Evolutionary conservation across 2,329 filamentous ascomycete genomes (phyloP).

Genomic region (Mycogone perniciosa): DNA sequence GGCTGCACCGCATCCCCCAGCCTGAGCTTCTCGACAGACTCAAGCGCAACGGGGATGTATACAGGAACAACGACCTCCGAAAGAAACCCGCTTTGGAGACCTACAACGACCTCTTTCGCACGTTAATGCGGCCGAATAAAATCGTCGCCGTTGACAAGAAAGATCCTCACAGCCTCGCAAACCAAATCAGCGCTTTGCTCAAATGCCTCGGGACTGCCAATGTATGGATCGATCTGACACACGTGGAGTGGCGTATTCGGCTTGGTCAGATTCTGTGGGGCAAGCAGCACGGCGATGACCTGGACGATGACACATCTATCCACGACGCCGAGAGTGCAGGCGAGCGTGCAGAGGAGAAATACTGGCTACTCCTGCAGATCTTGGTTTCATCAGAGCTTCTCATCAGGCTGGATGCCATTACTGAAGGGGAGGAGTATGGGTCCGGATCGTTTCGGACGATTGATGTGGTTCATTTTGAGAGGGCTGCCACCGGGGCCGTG

Average conservation of each 20-base stretch:
- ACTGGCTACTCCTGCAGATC: slow-evolving; percentile 62
- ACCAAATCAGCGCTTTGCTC: slow-evolving; percentile 64
- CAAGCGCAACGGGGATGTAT: slow-evolving; percentile 48
- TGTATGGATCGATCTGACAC: slow-evolving; percentile 68
- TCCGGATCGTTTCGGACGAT: slow-evolving; percentile 45
- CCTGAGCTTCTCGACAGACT: slow-evolving; percentile 53
- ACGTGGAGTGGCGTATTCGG: slow-evolving; percentile 68
- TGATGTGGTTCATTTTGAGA: slow-evolving; percentile 55
- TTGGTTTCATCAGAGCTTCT: slow-evolving; percentile 60
- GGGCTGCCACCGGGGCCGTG: slow-evolving; percentile 54
- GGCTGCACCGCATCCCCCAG: slow-evolving; percentile 52
- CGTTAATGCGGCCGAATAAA: slow-evolving; percentile 51
- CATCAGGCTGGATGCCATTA: slow-evolving; percentile 56
- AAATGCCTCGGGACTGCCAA: slow-evolving; percentile 58
- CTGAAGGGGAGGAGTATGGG: slow-evolving; percentile 52
- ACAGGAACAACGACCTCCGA: slow-evolving; percentile 47
- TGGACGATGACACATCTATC: slow-evolving; percentile 47
- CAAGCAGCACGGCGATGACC: slow-evolving; percentile 42
- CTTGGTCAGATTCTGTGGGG: slow-evolving; percentile 69
- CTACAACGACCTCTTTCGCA: slow-evolving; percentile 56
- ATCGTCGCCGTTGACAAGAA: slow-evolving; percentile 46
- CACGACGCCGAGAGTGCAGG: slow-evolving; percentile 41
- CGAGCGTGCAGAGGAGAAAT: slow-evolving; percentile 55
- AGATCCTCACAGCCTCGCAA: slow-evolving; percentile 57
- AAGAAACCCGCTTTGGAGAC: slow-evolving; percentile 49